Evolutionary conservation across 768 basidiomycete genomes (phyloP).

Genomic region (Tephrocybe sp.): DNA sequence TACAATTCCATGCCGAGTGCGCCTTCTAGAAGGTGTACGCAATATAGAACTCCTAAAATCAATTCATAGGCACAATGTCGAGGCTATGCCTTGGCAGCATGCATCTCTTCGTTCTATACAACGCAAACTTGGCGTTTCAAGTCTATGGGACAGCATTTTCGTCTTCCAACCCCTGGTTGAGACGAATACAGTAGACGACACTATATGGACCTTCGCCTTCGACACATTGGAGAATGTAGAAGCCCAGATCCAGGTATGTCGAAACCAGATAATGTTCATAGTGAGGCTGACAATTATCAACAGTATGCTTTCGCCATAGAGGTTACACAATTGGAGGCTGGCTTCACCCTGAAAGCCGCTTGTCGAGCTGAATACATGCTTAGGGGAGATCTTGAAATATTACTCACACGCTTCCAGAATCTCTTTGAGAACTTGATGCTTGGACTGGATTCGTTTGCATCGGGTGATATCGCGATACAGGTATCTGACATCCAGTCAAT

Average conservation of each 20-base stretch:
- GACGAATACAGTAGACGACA: background rate
- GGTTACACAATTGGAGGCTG: constrained; percentile 28
- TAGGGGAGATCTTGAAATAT: constrained; percentile 18
- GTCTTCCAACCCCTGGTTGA: constrained; percentile 37
- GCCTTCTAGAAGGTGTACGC: constrained; percentile 19
- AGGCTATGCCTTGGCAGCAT: constrained; percentile 44
- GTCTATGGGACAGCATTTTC: constrained; percentile 44
- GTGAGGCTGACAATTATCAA: background rate
- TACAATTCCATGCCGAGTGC: constrained; percentile 44
- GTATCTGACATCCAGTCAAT: background rate
- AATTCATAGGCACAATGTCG: constrained; percentile 38
- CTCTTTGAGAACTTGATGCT: constrained; percentile 17
- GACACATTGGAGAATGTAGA: constrained; percentile 15
- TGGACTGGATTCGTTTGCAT: constrained; percentile 13
- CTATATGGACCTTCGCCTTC: constrained; percentile 31
- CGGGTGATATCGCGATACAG: constrained; percentile 12
- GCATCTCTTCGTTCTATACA: constrained; percentile 45
- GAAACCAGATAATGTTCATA: background rate
- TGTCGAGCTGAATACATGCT: constrained; percentile 31
- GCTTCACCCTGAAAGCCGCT: constrained; percentile 35
- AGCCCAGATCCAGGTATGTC: constrained; percentile 27
- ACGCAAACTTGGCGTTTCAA: constrained; percentile 25
- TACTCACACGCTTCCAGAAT: constrained; percentile 19
- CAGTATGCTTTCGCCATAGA: constrained; percentile 49
- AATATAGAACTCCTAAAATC: constrained; percentile 35